Conservation (phyloP, 2,329 filamentous ascomycete species). For the Claviceps digitariae region DNA sequence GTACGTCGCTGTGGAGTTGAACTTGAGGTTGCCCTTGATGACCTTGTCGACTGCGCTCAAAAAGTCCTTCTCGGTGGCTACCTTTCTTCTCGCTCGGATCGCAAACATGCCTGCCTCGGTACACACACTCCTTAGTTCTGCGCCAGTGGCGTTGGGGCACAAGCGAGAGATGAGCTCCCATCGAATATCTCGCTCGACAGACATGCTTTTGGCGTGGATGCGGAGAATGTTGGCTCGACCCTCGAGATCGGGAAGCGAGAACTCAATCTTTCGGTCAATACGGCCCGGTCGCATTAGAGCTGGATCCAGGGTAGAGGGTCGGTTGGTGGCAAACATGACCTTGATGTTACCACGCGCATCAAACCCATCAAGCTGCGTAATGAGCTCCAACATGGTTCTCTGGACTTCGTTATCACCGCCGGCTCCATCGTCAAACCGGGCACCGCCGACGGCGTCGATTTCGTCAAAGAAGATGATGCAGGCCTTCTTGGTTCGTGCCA, state of each 20-base stretch:
- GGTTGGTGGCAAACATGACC: conserved; percentile 98
- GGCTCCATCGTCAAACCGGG: conserved; percentile 90
- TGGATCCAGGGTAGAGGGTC: conserved; percentile 90
- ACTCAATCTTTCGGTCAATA: conserved; percentile 98
- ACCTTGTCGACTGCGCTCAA: conserved; percentile 97
- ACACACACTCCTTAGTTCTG: conserved; percentile 88
- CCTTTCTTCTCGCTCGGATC: conserved; percentile 87
- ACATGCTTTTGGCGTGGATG: conserved; percentile 99
- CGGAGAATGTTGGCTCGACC: conserved; percentile 94
- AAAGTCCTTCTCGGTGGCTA: conserved; percentile 98
- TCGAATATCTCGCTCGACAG: conserved; percentile 93
- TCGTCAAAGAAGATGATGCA: conserved; percentile 98
- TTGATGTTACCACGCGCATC: conserved; percentile 97
- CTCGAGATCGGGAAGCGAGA: conserved; percentile 92
- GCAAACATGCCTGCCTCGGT: conserved; percentile 99
- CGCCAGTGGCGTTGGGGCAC: conserved; percentile 94
- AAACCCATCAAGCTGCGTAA: conserved; percentile 93
- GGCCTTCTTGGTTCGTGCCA: conserved; percentile 98
- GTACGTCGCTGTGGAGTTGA: conserved; percentile 96
- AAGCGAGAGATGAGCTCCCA: conserved; percentile 97
- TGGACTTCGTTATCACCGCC: conserved; percentile 97
- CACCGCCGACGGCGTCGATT: conserved; percentile 90
- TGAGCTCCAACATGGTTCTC: conserved; percentile 93
- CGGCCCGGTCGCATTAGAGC: conserved; percentile 92
- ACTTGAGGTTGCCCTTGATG: conserved; percentile 98